phyloP scores from a whole-genome alignment of 768 basidiomycete genomes.

The Amylocystis lapponica region DNA sequence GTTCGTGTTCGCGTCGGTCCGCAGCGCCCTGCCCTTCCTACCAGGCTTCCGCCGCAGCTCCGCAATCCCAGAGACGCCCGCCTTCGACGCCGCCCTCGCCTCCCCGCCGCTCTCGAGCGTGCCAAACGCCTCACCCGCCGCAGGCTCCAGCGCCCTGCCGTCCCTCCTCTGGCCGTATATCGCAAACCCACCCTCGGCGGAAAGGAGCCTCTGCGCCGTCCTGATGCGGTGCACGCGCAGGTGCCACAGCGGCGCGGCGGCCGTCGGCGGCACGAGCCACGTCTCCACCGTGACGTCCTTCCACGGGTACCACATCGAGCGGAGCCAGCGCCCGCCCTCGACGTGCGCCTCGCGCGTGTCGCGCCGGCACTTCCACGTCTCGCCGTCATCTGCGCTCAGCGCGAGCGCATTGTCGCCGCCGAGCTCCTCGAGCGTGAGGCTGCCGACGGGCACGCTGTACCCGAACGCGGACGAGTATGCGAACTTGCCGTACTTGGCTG shows the following conservation, averaged over 20 bases:
- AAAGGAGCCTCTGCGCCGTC: slow-evolving; percentile 42
- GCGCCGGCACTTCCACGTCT: slow-evolving; percentile 66
- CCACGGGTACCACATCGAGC: slow-evolving; percentile 75
- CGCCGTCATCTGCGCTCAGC: slow-evolving; percentile 63
- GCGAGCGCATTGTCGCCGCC: slow-evolving; percentile 69
- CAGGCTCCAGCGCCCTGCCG: slow-evolving; percentile 51
- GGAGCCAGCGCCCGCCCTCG: slow-evolving; percentile 46
- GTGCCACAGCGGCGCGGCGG: slow-evolving; percentile 59
- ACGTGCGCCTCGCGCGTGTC: slow-evolving; percentile 57
- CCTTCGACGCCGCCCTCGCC: slow-evolving; percentile 49
- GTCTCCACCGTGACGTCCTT: slow-evolving; percentile 68
- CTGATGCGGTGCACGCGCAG: slow-evolving; percentile 60
- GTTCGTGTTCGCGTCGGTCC: slow-evolving; percentile 71
- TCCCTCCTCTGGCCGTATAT: slow-evolving; percentile 62
- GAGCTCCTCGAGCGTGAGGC: slow-evolving; percentile 62
- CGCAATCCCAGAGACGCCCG: slow-evolving; percentile 58
- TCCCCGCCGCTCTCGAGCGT: slow-evolving; percentile 42
- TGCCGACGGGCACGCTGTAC: slow-evolving; percentile 61
- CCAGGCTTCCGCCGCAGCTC: slow-evolving; percentile 34
- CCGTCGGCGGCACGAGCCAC: slow-evolving; percentile 62
- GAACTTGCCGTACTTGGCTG: slow-evolving; percentile 75
- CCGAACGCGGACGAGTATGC: slow-evolving; percentile 76
- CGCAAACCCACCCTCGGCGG: slow-evolving; percentile 68
- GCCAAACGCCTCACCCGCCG: slow-evolving; percentile 35
- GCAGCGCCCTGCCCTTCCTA: slow-evolving; percentile 40